Conservation (phyloP, 2,329 filamentous ascomycete genomes). For the Lecanoromycetidae sp. region DNA sequence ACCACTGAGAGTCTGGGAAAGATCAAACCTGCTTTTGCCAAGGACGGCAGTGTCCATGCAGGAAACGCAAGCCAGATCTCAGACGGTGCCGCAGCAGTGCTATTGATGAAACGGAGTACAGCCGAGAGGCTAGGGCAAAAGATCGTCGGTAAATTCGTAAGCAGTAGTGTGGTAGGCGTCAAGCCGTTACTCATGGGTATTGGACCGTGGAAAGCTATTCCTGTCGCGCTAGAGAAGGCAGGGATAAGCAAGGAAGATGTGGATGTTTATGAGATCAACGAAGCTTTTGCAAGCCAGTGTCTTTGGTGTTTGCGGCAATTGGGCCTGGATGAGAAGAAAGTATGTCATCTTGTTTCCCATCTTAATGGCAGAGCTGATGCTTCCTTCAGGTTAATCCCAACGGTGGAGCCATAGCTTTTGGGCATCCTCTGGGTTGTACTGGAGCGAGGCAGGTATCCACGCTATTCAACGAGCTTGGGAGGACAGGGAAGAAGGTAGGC, state of each 20-base stretch:
- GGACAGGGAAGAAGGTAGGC: constrained; percentile 73
- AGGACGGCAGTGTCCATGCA: constrained; percentile 87
- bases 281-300: constrained; percentile 93
- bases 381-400: constrained; percentile 67
- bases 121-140: constrained; percentile 78
- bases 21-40: constrained; percentile 80
- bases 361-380: neutral
- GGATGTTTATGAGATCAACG: constrained; percentile 98
- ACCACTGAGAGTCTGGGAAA: constrained; percentile 81
- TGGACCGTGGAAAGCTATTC: constrained; percentile 91
- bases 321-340: constrained; percentile 65
- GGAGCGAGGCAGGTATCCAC: constrained; percentile 90
- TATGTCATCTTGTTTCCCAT: neutral
- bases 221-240: constrained; percentile 76
- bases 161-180: constrained; percentile 75
- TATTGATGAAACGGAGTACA: constrained; percentile 88
- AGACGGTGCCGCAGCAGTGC: constrained; percentile 86
- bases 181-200: constrained; percentile 91
- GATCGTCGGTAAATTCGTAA: constrained; percentile 86
- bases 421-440: constrained; percentile 88
- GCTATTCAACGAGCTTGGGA: constrained; percentile 74
- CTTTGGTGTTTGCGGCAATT: constrained; percentile 88
- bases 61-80: constrained; percentile 94
- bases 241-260: constrained; percentile 81
- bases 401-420: constrained; percentile 91